Base-by-base conservation (phyloP, 495 filamentous ascomycete species). In the Cenococcum geophilum region DNA sequence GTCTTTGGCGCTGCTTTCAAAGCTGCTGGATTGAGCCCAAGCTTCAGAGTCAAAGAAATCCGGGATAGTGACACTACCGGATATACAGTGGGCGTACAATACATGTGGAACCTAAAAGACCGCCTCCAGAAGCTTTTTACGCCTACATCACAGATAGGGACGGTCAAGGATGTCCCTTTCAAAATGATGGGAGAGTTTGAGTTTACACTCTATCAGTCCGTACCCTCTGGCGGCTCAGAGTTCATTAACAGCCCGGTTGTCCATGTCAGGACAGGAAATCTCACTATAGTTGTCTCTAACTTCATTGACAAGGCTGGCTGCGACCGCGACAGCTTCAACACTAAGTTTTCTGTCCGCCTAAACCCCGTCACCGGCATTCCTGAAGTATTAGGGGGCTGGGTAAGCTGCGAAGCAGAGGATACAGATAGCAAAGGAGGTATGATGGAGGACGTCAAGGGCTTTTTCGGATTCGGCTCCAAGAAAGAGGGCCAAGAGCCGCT, bases 21-120 rank as follows among this genome's bases (percentile, higher is more conserved):
- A 71, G 95, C 87, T 32, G 95, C 95, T 51, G 86, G 86, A 62
- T 80, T 97, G 53, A 95, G 88, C 74, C 90, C 92, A 37, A 91
- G 85, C 70, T 99, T 99, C 81, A 85, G 89, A 55, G 95, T 99
- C 68, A 99, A 96, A 79, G 95, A 97, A 67, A 97, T 99, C 62
- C 80, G 87, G 56, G 81, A 86, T 48, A 81, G 75, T 56, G 93
- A 99, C 61, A 80, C 76, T 16, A 84, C 90, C 36, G 74, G 74
- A 18, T 96, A 93, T 70, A 76, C 87, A 5, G 79, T 88, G 37
- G 82, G 84, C 40, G 80, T 93, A 65, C 86, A 83, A 66, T 97
- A 83, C 78, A 68, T 60, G 51, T 72, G 70, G 36, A 74, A 76
- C 32, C 74, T 79, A 42, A 85, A 83, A 81, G 84, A 89, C 66